phyloP scores from a whole-genome alignment of 208 protist species.

The Acanthamoeba sp. region DNA sequence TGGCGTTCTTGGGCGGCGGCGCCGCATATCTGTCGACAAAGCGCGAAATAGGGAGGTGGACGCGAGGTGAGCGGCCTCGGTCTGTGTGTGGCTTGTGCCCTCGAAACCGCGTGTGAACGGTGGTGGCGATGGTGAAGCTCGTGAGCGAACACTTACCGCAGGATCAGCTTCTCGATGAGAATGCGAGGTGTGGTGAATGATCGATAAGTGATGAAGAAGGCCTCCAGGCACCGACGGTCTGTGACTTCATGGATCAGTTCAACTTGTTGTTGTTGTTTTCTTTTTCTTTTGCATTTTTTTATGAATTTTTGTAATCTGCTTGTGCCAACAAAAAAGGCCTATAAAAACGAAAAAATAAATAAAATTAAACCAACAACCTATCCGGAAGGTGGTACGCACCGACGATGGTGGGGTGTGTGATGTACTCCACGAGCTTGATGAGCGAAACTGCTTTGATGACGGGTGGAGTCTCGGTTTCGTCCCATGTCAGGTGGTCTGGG shows the following conservation, averaged over 20 bases:
- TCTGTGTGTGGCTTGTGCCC: no score
- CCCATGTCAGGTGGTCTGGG: background rate
- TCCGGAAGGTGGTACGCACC: background rate
- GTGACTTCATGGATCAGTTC: no score
- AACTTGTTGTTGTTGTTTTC: background rate
- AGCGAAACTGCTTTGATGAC: conserved; percentile 17
- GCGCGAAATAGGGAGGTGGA: no score
- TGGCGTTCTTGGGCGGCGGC: conserved; percentile 35
- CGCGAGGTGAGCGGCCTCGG: no score
- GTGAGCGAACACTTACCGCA: background rate
- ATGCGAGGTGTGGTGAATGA: conserved; percentile 56
- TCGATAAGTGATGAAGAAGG: conserved; percentile 70
- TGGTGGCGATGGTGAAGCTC: background rate
- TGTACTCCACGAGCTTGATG: conserved; percentile 35
- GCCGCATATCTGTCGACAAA: conserved; percentile 22
- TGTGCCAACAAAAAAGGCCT: no score
- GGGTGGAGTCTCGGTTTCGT: background rate
- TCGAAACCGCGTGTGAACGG: background rate
- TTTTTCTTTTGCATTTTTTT: background rate
- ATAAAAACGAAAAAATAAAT: background rate
- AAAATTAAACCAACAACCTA: background rate
- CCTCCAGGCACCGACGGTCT: conserved; percentile 33
- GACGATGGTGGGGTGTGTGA: conserved; percentile 1
- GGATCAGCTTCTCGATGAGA: conserved; percentile 46
- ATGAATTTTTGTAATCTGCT: background rate